Evolutionary conservation across 2,329 filamentous ascomycete species (phyloP).

Genomic region (Phialophora chinensis): DNA sequence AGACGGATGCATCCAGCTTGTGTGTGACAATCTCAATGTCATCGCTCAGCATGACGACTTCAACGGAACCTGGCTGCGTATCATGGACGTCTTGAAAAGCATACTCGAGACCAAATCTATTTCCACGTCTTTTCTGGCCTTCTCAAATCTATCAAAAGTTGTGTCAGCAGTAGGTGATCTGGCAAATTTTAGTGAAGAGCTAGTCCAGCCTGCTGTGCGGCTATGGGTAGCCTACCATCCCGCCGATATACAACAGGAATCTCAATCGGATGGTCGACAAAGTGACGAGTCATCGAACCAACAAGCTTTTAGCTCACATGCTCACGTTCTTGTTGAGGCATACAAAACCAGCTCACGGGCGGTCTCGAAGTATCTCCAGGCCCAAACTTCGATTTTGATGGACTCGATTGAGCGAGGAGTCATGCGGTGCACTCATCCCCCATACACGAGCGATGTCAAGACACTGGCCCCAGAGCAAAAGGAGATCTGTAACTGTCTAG

Average conservation of each 20-base stretch:
- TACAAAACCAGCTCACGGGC: constrained; percentile 24
- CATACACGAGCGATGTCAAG: constrained; percentile 39
- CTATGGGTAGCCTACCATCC: constrained; percentile 33
- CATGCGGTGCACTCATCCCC: constrained; percentile 34
- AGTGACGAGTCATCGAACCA: constrained; percentile 31
- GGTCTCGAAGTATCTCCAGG: constrained; percentile 23
- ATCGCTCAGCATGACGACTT: constrained; percentile 30
- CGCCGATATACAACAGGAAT: constrained; percentile 14
- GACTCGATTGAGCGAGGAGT: constrained; percentile 28
- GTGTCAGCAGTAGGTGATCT: constrained; percentile 21
- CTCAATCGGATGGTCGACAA: constrained; percentile 32
- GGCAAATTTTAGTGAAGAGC: constrained; percentile 25
- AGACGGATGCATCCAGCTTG: constrained; percentile 29
- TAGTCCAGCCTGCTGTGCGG: constrained; percentile 36
- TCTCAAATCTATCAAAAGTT: constrained; percentile 30
- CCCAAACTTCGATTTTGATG: constrained; percentile 20
- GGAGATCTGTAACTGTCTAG: constrained; percentile 27
- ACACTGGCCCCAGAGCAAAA: constrained; percentile 37
- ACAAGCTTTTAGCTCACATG: constrained; percentile 39
- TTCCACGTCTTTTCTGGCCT: constrained; percentile 24
- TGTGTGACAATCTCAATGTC: constrained; percentile 27
- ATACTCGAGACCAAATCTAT: constrained; percentile 25
- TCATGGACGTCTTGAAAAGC: constrained; percentile 26
- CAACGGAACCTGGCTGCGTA: constrained; percentile 30
- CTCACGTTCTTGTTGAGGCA: constrained; percentile 30